Percentiles rank a stretch among this genome's conserved stretches.
phyloP scores from a whole-genome alignment of 352 stramenopile genomes.

The Phytophthora colocasiae region DNA sequence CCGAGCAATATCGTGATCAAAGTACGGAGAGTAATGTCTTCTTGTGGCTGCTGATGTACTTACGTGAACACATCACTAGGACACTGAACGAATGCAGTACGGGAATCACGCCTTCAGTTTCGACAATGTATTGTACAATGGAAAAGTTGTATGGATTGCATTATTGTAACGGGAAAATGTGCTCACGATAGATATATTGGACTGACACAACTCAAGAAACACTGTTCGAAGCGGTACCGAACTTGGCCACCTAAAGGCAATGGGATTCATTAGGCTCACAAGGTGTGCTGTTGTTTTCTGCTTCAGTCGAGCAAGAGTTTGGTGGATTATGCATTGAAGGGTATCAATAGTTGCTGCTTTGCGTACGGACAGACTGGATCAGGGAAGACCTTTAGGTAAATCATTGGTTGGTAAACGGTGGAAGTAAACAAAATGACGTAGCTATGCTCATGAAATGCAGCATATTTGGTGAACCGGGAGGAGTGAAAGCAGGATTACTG shows the following conservation, averaged over 20 bases:
- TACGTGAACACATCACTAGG: conserved; percentile 34
- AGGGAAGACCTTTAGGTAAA: conserved; percentile 85
- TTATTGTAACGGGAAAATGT: not conserved
- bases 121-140: conserved; percentile 56
- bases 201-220: conserved; percentile 77
- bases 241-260: no score
- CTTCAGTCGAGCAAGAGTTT: conserved; percentile 82
- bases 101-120: conserved; percentile 89
- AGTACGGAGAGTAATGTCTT: conserved; percentile 19
- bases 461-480: conserved; percentile 88
- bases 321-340: conserved; percentile 91
- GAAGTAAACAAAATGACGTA: not conserved
- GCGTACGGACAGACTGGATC: conserved; percentile 92
- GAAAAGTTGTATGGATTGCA: not conserved
- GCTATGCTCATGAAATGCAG: conserved; percentile 26
- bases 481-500: conserved; percentile 87
- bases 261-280: no score
- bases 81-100: conserved; percentile 87
- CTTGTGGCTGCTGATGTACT: not conserved
- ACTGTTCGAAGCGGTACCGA: conserved; percentile 69
- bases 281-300: not conserved
- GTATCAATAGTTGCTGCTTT: conserved; percentile 95
- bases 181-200: conserved; percentile 71
- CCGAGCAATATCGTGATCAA: conserved; percentile 89
- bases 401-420: not conserved